phyloP scores from a whole-genome alignment of 1,284 basidiomycete genomes.

The Coniferiporia sulphurascens region DNA sequence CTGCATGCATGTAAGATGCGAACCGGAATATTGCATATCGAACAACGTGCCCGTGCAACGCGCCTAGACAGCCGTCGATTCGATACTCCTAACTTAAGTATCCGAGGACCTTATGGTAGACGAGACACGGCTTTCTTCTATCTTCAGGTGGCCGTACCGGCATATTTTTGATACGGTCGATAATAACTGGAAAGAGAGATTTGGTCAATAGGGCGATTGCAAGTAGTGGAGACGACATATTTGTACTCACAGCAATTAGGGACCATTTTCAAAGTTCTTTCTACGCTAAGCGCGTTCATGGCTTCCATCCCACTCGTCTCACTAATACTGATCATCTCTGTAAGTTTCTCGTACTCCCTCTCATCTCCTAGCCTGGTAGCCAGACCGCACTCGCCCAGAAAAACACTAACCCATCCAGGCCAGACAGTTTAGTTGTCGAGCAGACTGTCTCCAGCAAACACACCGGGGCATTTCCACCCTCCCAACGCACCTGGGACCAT shows the following conservation, averaged over 20 bases:
- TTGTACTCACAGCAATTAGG: neutral
- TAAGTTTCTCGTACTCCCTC: conserved; percentile 36
- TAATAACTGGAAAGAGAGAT: no score
- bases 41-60: conserved; percentile 52
- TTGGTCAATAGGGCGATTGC: no score
- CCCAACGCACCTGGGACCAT: conserved; percentile 44
- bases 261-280: conserved; percentile 29
- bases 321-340: conserved; percentile 40
- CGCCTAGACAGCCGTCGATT: neutral
- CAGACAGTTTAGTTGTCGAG: conserved; percentile 58
- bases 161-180: conserved; percentile 4
- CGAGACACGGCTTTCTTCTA: conserved; percentile 13
- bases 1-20: no score
- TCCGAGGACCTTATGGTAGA: conserved; percentile 20
- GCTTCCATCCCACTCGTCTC: conserved; percentile 54
- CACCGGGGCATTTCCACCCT: conserved; percentile 70
- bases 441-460: conserved; percentile 64
- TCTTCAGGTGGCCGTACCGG: conserved; percentile 7
- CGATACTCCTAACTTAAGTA: neutral
- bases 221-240: neutral
- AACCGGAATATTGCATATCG: conserved; percentile 71
- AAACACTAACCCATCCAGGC: conserved; percentile 50
- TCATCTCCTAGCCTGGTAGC: conserved; percentile 32
- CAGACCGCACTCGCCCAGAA: conserved; percentile 36
- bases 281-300: conserved; percentile 43